Evolutionary conservation across 1,284 basidiomycete genomes (phyloP), one percentile per base, ranked within the genome.

Genomic region (Trichosporon sp.): DNA sequence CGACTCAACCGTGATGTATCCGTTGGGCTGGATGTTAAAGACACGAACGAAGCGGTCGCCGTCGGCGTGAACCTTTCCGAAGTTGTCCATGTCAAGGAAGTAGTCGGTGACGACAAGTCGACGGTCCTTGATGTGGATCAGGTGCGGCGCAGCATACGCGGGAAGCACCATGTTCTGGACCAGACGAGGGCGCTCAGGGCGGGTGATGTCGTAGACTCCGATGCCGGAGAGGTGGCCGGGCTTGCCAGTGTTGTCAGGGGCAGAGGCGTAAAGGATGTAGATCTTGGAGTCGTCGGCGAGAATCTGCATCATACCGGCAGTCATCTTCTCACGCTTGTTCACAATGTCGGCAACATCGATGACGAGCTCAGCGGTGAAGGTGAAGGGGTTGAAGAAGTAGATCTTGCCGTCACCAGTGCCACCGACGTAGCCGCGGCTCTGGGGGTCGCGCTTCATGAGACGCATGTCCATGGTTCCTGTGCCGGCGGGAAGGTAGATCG

Each of bases 21-120:
- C 72, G 35, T 65, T 38, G 16, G 32, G 8, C 12, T 65, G 46
- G n/a, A 73, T 69, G 19, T 59, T 67, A 54, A 68, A 69, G 26
- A 65, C 68, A 14, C 72, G 72, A 5, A 73, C 70, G 38, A 63
- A 48, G 56, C 65, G 72, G 72, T 73, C 72, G 26, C 72, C 72
- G 68, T 73, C 66, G 37, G 66, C 40, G 66, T 73, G 72, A 43
- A 73, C 38, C 68, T 70, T 73, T 37, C 72, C 72, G 63, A 73
- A 71, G 70, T 70, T 35, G 70, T 73, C 72, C 63, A 69, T 21
- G 66, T 73, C 56, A 6, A 73, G 56, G 64, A 73, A 73, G 72
- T 73, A 73, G 63, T 69, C 72, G 54, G 70, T 69, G 10, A 63
- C 43, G 37, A 68, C 66, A 16, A 69, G 66, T 14, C 72, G 72